Base-by-base conservation (phyloP, 208 protist genomes). In the Angomonas ambiguus region DNA sequence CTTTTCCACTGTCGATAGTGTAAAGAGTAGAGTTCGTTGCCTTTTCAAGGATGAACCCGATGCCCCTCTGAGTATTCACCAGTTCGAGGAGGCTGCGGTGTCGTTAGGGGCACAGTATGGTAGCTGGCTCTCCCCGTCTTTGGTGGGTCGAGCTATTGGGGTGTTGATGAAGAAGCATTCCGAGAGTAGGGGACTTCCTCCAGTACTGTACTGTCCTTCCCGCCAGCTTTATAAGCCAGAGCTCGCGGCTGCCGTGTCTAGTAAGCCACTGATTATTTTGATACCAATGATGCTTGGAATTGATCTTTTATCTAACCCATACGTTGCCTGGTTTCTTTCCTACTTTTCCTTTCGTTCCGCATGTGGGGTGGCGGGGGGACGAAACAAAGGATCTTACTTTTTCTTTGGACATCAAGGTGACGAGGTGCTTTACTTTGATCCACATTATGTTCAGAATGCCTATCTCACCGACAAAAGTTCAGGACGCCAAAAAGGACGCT, bases 31-130 rank as follows among this genome's bases (percentile, higher is more conserved):
- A n/a, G 59, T 64, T 10, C 27, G 41, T 3, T 4, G 11, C 4
- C 49, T 77, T 16, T 93, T 94, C 64, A 74, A 78, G 74, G 88
- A 94, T 71, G 33, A 71, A 20, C 83, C 85, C 0, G 66, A 62
- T 1, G 82, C 88, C 1, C 88, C 88, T 0, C 77, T 94, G 49
- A 72, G 88, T 3, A 80, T 94, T 16, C 88, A 94, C 62, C 72
- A 59, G 10, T 58, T 83, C 6, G 76, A 86, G 74, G 66, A 74
- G 24, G 73, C 77, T 55, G 80, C 79, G 16, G 67, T 76, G 58
- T 35, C 66, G 35, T 63, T 83, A n/a, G 71, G 76, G 34, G 67
- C 84, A 2, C 28, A 65, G 24, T 90, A 83, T 42, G 85, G 71
- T 1, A 77, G 67, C 31, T 86, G 76, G 79, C 76, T 92, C 22